Evolutionary conservation across 1,284 basidiomycete species (phyloP).

Genomic region (Moesziomyces parantarcticus): DNA sequence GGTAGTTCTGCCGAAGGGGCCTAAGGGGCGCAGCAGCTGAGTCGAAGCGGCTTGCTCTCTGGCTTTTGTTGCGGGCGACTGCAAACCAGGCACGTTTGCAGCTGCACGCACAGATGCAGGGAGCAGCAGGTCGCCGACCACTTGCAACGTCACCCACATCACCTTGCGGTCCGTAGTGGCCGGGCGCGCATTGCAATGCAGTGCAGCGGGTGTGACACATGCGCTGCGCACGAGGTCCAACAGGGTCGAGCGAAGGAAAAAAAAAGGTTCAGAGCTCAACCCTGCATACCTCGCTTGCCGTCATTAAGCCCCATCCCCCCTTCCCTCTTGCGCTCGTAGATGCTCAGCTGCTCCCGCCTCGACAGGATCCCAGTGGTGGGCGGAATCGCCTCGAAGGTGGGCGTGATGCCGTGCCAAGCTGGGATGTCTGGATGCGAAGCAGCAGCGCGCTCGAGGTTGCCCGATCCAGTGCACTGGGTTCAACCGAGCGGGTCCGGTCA

Average conservation of each 20-base stretch:
- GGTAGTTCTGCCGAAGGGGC: not conserved
- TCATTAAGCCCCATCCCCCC: too few relatives aligned
- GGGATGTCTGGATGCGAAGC: not conserved
- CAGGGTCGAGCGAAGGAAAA: not conserved
- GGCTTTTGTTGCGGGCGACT: too few relatives aligned
- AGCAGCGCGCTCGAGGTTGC: not conserved
- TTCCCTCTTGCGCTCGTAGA: not conserved
- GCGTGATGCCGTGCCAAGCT: too few relatives aligned
- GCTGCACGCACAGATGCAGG: too few relatives aligned
- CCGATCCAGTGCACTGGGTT: not conserved
- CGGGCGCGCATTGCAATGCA: not conserved
- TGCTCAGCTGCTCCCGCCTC: not conserved
- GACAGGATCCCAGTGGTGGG: too few relatives aligned
- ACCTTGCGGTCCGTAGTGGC: not conserved
- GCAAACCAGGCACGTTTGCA: too few relatives aligned
- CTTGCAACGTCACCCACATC: too few relatives aligned
- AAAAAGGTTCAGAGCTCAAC: not conserved
- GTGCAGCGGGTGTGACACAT: not conserved
- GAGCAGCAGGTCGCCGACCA: too few relatives aligned
- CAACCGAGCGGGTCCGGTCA: not conserved
- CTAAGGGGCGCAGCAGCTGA: too few relatives aligned
- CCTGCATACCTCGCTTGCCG: not conserved
- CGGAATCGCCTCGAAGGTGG: too few relatives aligned
- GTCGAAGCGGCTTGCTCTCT: too few relatives aligned
- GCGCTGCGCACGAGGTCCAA: not conserved